Percentiles rank a stretch among this genome's conserved stretches.
These are phyloP conservation scores for Colletotrichum coccodes DNA, from an alignment of 2,329 filamentous ascomycete species.

Conservation along the genomic window DNA sequence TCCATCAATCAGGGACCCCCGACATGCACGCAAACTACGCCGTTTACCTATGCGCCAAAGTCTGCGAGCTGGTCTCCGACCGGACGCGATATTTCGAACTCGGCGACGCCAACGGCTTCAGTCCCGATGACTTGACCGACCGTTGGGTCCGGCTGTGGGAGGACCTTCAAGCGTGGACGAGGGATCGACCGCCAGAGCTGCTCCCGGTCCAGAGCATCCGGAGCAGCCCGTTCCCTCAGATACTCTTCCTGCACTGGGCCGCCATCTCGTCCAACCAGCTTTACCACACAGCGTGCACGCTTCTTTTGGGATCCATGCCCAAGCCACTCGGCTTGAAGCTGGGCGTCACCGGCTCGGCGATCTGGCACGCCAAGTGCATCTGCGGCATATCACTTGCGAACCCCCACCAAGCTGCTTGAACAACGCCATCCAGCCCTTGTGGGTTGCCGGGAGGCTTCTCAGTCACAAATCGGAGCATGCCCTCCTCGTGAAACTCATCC, in stretches of 20 bases:
- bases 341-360: slow-evolving; percentile 47
- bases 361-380: slow-evolving; percentile 66
- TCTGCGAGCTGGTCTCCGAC: slow-evolving; percentile 60
- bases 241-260: slow-evolving; percentile 63
- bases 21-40: slow-evolving; percentile 70
- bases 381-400: slow-evolving; percentile 67
- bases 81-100: slow-evolving; percentile 60
- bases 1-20: slow-evolving; percentile 42
- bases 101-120: slow-evolving; percentile 55
- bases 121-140: slow-evolving; percentile 48
- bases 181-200: slow-evolving; percentile 57
- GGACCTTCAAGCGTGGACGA: slow-evolving; percentile 59
- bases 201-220: slow-evolving; percentile 55
- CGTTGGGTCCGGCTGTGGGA: slow-evolving; percentile 61
- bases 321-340: slow-evolving; percentile 33
- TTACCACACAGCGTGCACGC: slow-evolving; percentile 64
- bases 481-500: slow-evolving; percentile 54
- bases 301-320: slow-evolving; percentile 59
- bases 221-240: slow-evolving; percentile 58
- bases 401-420: slow-evolving; percentile 63
- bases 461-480: slow-evolving; percentile 58
- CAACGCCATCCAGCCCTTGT: slow-evolving; percentile 67
- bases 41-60: slow-evolving; percentile 64
- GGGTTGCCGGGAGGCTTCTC: slow-evolving; percentile 64
- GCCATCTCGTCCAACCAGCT: slow-evolving; percentile 68